These are phyloP conservation scores for Fusarium devonianum DNA, from an alignment of 2,329 filamentous ascomycete species.

Conservation along the genomic window DNA sequence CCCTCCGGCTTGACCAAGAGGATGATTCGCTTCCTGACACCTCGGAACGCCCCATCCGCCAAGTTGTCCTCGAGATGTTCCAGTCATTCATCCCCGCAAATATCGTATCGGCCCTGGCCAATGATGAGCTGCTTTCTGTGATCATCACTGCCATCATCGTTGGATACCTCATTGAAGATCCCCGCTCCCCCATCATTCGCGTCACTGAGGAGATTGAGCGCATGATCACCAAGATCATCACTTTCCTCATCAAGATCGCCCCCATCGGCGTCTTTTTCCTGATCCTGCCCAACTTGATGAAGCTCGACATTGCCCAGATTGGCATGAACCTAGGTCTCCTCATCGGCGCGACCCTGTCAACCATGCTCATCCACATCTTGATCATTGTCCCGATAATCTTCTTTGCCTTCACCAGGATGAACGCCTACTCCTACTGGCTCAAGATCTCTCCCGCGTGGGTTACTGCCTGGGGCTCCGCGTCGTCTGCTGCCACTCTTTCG, in stretches of 20 bases:
- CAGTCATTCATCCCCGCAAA: conserved; percentile 59
- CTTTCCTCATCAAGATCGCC: conserved; percentile 56
- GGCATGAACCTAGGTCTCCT: conserved; percentile 58
- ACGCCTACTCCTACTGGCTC: conserved; percentile 58
- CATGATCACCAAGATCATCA: conserved; percentile 56
- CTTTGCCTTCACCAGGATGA: conserved; percentile 51
- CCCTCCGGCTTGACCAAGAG: conserved; percentile 35
- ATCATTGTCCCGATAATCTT: conserved; percentile 55
- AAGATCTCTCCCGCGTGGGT: conserved; percentile 60
- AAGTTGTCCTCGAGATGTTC: conserved; percentile 57
- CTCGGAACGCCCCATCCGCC: conserved; percentile 49
- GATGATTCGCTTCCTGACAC: conserved; percentile 30
- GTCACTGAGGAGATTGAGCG: conserved; percentile 56
- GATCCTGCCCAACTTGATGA: conserved; percentile 60
- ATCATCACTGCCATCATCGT: conserved; percentile 56
- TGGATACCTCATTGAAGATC: conserved; percentile 53
- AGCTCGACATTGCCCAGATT: conserved; percentile 55
- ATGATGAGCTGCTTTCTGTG: conserved; percentile 55
- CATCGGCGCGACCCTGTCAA: conserved; percentile 55
- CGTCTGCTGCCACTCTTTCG: conserved; percentile 59
- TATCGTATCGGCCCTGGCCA: conserved; percentile 54
- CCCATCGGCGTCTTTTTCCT: conserved; percentile 62
- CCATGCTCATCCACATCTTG: conserved; percentile 57
- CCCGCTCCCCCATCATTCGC: conserved; percentile 49
- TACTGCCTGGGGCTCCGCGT: conserved; percentile 62